Evolutionary conservation across 768 basidiomycete species (phyloP).

Genomic region (Auriscalpium orientale): DNA sequence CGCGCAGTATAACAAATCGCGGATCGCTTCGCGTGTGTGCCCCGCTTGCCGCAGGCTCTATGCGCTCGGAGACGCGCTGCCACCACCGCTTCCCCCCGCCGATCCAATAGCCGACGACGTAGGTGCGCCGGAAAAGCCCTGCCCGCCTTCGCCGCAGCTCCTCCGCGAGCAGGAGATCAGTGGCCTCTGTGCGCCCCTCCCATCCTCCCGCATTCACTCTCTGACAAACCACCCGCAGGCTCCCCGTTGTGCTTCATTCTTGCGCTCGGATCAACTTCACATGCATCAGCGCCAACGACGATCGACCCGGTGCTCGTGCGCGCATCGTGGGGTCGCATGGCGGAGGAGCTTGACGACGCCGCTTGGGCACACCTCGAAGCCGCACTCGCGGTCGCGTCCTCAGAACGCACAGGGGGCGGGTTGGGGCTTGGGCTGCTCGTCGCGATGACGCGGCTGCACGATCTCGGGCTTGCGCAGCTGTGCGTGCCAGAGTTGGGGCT

Average conservation of each 20-base stretch:
- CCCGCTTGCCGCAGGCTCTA: constrained; percentile 74
- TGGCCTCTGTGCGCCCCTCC: constrained; percentile 55
- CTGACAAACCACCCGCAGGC: constrained; percentile 33
- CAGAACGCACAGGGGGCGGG: constrained; percentile 11
- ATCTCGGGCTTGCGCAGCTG: constrained; percentile 66
- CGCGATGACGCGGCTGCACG: constrained; percentile 68
- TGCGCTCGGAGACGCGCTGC: constrained; percentile 56
- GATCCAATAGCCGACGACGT: constrained; percentile 6
- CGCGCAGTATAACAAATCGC: constrained; percentile 83
- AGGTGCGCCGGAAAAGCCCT: constrained; percentile 5
- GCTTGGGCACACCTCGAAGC: constrained; percentile 57
- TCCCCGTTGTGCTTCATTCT: constrained; percentile 73
- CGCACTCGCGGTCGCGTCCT: constrained; percentile 24
- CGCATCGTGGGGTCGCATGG: constrained; percentile 60
- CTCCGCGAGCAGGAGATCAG: constrained; percentile 62
- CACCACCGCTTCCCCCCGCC: constrained; percentile 26
- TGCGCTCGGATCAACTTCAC: constrained; percentile 49
- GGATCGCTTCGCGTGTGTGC: constrained; percentile 61
- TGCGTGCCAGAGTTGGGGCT: constrained; percentile 24
- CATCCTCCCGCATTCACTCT: not conserved
- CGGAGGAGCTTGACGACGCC: constrained; percentile 58
- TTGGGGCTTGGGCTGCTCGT: constrained; percentile 54
- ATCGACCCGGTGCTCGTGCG: constrained; percentile 45
- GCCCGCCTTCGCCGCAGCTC: constrained; percentile 31
- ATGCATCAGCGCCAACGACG: too few relatives aligned